These are phyloP conservation scores for Fusarium sp. DNA, from an alignment of 2,329 filamentous ascomycete species.

Conservation along the genomic window DNA sequence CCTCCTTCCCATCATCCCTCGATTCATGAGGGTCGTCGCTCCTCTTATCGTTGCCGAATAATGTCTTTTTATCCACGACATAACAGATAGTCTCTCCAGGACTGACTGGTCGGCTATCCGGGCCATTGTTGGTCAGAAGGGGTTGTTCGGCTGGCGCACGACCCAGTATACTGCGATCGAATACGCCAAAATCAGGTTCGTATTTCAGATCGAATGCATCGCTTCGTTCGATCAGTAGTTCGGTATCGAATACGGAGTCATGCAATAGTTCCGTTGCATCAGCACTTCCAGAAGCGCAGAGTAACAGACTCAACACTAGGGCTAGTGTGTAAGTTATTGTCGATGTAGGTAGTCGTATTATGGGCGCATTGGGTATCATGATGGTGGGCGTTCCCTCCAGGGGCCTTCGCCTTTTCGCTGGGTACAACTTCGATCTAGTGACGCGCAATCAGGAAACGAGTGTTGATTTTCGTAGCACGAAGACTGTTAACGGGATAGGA, in stretches of 20 bases:
- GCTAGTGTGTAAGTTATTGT: conserved; percentile 70
- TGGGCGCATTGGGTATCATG: conserved; percentile 74
- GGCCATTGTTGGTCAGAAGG: conserved; percentile 72
- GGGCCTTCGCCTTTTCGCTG: conserved; percentile 46
- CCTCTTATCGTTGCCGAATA: conserved; percentile 43
- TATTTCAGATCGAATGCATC: conserved; percentile 56
- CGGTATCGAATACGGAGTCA: conserved; percentile 23
- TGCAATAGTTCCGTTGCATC: conserved; percentile 65
- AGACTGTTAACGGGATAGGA: conserved; percentile 25
- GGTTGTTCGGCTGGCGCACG: conserved; percentile 65
- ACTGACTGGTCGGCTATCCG: conserved; percentile 67
- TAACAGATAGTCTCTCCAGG: conserved; percentile 68
- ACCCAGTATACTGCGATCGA: conserved; percentile 72
- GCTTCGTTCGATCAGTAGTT: conserved; percentile 21
- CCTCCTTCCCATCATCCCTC: conserved; percentile 11
- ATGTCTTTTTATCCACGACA: conserved; percentile 46
- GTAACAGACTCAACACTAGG: conserved; percentile 64
- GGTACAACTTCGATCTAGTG: conserved; percentile 17
- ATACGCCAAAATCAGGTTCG: conserved; percentile 69
- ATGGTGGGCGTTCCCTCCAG: conserved; percentile 56
- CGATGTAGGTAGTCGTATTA: conserved; percentile 77
- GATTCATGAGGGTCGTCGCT: conserved; percentile 25
- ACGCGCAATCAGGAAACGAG: conserved; percentile 20
- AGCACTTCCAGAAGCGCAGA: conserved; percentile 69
- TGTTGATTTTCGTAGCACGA: conserved; percentile 23